Evolutionary conservation across 257 asterid species (phyloP).

Genomic region (Anisodus tanguticus): DNA sequence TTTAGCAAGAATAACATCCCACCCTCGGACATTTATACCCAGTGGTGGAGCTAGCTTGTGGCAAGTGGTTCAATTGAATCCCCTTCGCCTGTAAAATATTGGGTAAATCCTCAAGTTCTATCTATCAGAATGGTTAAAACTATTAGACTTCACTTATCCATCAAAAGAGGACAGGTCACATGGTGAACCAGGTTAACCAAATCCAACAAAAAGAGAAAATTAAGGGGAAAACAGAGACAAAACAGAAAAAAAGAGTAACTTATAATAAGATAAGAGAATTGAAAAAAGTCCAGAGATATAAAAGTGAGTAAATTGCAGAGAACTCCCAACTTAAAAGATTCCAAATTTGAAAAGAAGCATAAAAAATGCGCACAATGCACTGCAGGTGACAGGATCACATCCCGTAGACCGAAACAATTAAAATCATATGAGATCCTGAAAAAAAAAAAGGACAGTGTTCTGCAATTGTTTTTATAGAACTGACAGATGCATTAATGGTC

Average conservation of each 20-base stretch:
- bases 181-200: neutral
- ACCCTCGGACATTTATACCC: neutral
- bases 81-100: neutral
- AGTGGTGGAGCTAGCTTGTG: too few relatives aligned
- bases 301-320: neutral
- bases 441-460: too few relatives aligned
- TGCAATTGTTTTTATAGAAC: too few relatives aligned
- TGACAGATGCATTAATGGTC: too few relatives aligned
- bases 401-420: neutral
- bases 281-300: neutral
- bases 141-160: neutral
- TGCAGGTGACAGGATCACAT: neutral
- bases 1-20: neutral
- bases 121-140: neutral
- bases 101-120: neutral
- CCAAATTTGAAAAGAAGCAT: neutral
- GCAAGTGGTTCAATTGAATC: neutral
- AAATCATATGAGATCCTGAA: slow-evolving; percentile 25
- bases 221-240: neutral
- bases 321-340: neutral
- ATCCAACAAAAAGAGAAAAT: neutral
- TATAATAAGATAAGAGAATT: neutral
- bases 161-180: neutral
- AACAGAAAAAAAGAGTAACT: neutral
- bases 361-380: neutral